Evolutionary conservation across 208 protist genomes (phyloP).

Genomic region (Acanthamoeba healyi): DNA sequence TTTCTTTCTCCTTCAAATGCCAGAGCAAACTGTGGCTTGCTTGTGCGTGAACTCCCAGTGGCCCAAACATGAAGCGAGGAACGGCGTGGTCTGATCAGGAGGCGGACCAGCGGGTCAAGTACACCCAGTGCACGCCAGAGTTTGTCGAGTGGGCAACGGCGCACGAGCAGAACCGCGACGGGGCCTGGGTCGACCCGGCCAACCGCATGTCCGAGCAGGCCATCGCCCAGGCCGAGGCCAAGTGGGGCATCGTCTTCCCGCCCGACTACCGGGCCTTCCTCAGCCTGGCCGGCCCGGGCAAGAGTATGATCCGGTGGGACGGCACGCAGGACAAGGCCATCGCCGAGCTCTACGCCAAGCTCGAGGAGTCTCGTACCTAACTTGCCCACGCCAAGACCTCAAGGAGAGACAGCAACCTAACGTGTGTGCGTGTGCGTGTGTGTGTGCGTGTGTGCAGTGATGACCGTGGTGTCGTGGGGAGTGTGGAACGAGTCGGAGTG

Average conservation of each 20-base stretch:
- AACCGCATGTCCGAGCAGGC: not conserved
- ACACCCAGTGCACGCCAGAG: not conserved
- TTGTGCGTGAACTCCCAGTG: too few relatives aligned
- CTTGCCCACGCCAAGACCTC: too few relatives aligned
- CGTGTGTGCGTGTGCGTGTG: too few relatives aligned
- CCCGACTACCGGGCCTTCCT: slow-evolving; percentile 6
- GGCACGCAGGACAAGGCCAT: not conserved
- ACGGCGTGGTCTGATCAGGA: too few relatives aligned
- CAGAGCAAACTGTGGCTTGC: too few relatives aligned
- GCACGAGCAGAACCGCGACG: not conserved
- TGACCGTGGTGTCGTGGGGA: too few relatives aligned
- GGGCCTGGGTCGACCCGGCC: not conserved
- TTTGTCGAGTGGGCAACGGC: not conserved
- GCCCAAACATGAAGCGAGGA: too few relatives aligned
- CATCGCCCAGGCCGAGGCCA: not conserved
- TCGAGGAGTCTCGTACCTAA: not conserved
- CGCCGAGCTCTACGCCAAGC: not conserved
- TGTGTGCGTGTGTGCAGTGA: not conserved
- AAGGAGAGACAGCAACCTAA: too few relatives aligned
- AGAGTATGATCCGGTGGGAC: not conserved
- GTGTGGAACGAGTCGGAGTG: not conserved
- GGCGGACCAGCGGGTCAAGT: not conserved
- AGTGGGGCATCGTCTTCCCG: slow-evolving; percentile 10
- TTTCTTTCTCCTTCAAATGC: too few relatives aligned
- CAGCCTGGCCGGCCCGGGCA: not conserved